Conservation (phyloP, 2,329 filamentous ascomycete species). For the Epichloe elymi region DNA sequence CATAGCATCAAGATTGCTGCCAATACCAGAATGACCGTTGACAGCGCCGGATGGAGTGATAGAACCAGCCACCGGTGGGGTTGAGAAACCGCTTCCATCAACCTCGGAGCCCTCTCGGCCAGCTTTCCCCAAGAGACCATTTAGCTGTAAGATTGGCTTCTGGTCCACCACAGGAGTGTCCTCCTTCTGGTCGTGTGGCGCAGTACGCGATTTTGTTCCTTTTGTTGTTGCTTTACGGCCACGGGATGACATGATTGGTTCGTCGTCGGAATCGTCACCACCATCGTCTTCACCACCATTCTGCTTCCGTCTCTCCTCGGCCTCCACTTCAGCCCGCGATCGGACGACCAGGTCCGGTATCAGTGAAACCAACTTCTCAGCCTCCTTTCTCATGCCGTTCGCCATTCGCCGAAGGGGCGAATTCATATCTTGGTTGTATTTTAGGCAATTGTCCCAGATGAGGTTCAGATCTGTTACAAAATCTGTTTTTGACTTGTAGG, state of each 20-base stretch:
- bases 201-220: conserved; percentile 63
- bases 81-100: conserved; percentile 74
- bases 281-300: conserved; percentile 73
- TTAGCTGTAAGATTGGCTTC: conserved; percentile 58
- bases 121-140: conserved; percentile 45
- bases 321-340: conserved; percentile 87
- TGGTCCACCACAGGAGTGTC: conserved; percentile 64
- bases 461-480: conserved; percentile 88
- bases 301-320: conserved; percentile 71
- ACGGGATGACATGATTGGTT: conserved; percentile 95
- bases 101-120: conserved; percentile 65
- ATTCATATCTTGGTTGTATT: conserved; percentile 82
- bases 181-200: conserved; percentile 60
- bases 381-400: conserved; percentile 92
- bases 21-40: conserved; percentile 52
- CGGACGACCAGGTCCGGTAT: conserved; percentile 88
- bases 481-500: conserved; percentile 81
- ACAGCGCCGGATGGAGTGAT: conserved; percentile 56
- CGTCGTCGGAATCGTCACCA: conserved; percentile 87
- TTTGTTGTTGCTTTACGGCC: conserved; percentile 74
- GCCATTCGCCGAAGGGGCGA: conserved; percentile 87
- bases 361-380: conserved; percentile 86
- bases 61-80: conserved; percentile 62
- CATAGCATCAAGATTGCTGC: conserved; percentile 71
- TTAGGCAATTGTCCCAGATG: conserved; percentile 94